These are phyloP conservation scores for Alternaria sp. DNA, from an alignment of 2,329 filamentous ascomycete species.

Conservation along the genomic window DNA sequence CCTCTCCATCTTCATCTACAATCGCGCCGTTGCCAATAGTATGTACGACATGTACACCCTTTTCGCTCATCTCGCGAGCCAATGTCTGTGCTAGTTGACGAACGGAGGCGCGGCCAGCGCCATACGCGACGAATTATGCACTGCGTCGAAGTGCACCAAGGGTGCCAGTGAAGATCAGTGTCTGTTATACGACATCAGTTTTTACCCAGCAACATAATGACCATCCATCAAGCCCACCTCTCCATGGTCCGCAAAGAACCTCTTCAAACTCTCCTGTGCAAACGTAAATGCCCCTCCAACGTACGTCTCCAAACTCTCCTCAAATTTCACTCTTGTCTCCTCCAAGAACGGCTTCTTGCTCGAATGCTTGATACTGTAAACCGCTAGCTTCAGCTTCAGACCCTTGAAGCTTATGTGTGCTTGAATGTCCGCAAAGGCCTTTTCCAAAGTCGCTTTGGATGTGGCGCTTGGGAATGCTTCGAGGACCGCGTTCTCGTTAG, in stretches of 20 bases:
- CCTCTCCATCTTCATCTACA: conserved; percentile 60
- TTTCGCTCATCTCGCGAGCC: conserved; percentile 65
- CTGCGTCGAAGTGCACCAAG: conserved; percentile 63
- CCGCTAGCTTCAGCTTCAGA: conserved; percentile 62
- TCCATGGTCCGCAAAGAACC: conserved; percentile 63
- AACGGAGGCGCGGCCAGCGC: conserved; percentile 61
- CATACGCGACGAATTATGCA: conserved; percentile 64
- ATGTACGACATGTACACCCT: conserved; percentile 67
- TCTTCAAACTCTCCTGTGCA: conserved; percentile 61
- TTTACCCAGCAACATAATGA: not conserved
- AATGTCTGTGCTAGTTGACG: conserved; percentile 65
- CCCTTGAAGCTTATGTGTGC: conserved; percentile 57
- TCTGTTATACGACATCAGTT: conserved; percentile 5
- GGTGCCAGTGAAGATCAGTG: conserved; percentile 54
- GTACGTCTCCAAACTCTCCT: conserved; percentile 60
- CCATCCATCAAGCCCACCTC: conserved; percentile 57
- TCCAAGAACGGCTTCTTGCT: conserved; percentile 64
- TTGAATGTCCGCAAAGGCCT: conserved; percentile 62
- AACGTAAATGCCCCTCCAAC: conserved; percentile 66
- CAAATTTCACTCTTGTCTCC: conserved; percentile 59
- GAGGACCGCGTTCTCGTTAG: conserved; percentile 56
- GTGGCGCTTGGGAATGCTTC: conserved; percentile 64
- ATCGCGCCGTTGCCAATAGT: conserved; percentile 66
- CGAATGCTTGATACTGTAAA: conserved; percentile 66
- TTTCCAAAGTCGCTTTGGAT: conserved; percentile 56